Evolutionary conservation across 768 basidiomycete species (phyloP), one percentile per base, ranked within the genome.

Genomic region (Serendipita indica): DNA sequence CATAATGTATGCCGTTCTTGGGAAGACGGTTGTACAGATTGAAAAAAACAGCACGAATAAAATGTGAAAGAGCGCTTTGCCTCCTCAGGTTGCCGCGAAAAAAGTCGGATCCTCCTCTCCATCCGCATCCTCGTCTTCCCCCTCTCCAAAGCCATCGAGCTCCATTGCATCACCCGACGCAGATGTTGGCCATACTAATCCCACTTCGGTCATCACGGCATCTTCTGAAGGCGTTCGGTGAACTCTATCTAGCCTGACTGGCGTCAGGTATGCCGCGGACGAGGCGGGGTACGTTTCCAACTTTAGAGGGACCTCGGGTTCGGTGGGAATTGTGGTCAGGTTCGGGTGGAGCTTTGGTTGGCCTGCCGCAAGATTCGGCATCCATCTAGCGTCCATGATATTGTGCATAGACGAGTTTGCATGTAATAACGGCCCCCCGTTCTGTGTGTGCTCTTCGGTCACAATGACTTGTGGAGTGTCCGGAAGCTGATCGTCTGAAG

Each of bases 101-200:
- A 58, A 39, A 28, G 63, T 56, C 16, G 59, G 60, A 45, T 64
- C 63, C 41, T 66, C 65, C 58, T 67, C 65, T 6, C 65, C 65
- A 30, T 67, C 65, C 18, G 65, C 65, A 46, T 66, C 65, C 49
- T 63, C 64, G 25, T 65, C 64, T 27, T 60, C 63, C 28, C 62
- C 62, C 33, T 43, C 66, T 45, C 46, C 61, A 34, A 60, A 61
- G 27, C 43, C 57, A 39, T 57, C 56, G 14, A 52, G 18, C 34
- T 56, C 45, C 14, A 39, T 39, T 33, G 28, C 30, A n/a, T 54
- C 60, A 39, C 57, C 49, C n/a, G n/a, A n/a, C n/a, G n/a, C n/a
- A n/a, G n/a, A n/a, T 30, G 10, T 39, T 14, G 68, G 70, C 57
- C 79, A 73, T 3, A 39, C 46, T 35, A 54, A 56, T 46, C 30